These are phyloP conservation scores for Aspergillus sp. DNA, from an alignment of 2,329 filamentous ascomycete genomes.

Conservation along the genomic window DNA sequence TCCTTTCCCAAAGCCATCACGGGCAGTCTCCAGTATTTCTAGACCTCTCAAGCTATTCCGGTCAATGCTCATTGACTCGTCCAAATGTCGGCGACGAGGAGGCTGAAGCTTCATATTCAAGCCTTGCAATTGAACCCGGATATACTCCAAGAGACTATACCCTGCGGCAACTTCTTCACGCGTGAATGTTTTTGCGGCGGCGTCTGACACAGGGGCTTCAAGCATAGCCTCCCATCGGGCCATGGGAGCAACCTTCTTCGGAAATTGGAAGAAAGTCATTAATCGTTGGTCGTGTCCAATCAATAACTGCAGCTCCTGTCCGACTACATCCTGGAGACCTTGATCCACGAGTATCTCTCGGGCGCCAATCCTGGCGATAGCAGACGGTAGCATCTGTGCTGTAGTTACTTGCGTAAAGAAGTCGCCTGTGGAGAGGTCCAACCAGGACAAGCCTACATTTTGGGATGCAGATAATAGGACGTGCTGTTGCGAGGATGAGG, in stretches of 20 bases:
- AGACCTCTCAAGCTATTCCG: slow-evolving; percentile 86
- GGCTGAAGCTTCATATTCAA: slow-evolving; percentile 79
- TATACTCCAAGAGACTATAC: slow-evolving; percentile 79
- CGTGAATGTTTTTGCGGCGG: slow-evolving; percentile 61
- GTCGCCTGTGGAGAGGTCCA: slow-evolving; percentile 91
- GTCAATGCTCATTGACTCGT: slow-evolving; percentile 86
- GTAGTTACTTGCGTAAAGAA: slow-evolving; percentile 83
- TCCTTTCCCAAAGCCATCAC: slow-evolving; percentile 75
- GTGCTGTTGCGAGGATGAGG: slow-evolving; percentile 29
- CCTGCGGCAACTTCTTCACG: slow-evolving; percentile 72
- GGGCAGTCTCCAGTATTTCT: slow-evolving; percentile 83
- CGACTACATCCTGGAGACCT: slow-evolving; percentile 57
- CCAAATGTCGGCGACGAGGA: slow-evolving; percentile 70
- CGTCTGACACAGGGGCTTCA: slow-evolving; percentile 66
- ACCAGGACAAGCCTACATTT: slow-evolving; percentile 79
- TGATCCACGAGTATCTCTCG: slow-evolving; percentile 81
- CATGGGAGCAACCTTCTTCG: slow-evolving; percentile 50
- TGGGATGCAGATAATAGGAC: slow-evolving; percentile 37
- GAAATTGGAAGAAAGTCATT: slow-evolving; percentile 67
- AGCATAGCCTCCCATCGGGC: slow-evolving; percentile 74
- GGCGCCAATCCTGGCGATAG: slow-evolving; percentile 78
- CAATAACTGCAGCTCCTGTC: slow-evolving; percentile 65
- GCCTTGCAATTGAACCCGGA: slow-evolving; percentile 75
- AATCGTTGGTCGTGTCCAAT: slow-evolving; percentile 74
- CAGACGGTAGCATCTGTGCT: slow-evolving; percentile 71